phyloP scores from a whole-genome alignment of 2,329 filamentous ascomycete genomes.

The Colletotrichum sansevieriae region DNA sequence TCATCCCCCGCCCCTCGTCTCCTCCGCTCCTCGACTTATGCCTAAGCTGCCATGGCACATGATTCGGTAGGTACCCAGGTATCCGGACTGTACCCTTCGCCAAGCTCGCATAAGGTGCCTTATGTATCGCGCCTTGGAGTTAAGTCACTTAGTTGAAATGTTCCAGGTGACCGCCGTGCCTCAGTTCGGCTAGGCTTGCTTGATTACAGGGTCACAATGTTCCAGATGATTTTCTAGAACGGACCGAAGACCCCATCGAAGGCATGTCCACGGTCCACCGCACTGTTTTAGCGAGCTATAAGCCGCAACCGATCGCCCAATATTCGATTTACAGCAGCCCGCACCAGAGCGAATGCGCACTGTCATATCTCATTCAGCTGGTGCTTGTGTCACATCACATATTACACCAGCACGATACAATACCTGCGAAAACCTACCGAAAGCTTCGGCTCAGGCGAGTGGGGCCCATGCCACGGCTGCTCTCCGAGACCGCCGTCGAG shows the following conservation, averaged over 20 bases:
- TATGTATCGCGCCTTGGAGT: slow-evolving; percentile 4
- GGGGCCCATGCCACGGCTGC: slow-evolving; percentile 21
- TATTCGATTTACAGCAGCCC: background rate
- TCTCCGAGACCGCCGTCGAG: slow-evolving; percentile 31
- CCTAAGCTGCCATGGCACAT: slow-evolving; percentile 20
- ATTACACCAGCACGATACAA: background rate
- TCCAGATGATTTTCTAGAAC: slow-evolving; percentile 39
- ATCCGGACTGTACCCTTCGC: background rate
- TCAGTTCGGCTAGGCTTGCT: slow-evolving; percentile 32
- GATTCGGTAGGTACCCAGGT: slow-evolving; percentile 6
- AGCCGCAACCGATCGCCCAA: slow-evolving; percentile 6
- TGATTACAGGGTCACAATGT: slow-evolving; percentile 17
- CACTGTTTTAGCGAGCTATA: slow-evolving; percentile 23
- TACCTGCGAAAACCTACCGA: background rate
- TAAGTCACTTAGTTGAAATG: slow-evolving; percentile 7
- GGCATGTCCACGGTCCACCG: slow-evolving; percentile 11
- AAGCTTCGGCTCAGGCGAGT: slow-evolving; percentile 8
- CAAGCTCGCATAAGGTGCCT: background rate
- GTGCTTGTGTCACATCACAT: background rate
- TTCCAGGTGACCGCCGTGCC: slow-evolving; percentile 12
- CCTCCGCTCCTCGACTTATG: background rate
- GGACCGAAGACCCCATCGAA: slow-evolving; percentile 6
- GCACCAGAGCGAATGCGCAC: background rate
- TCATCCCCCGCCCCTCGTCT: slow-evolving; percentile 1
- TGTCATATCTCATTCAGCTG: background rate